Conservation (phyloP, 495 filamentous ascomycete species). For the Collariella sp. region DNA sequence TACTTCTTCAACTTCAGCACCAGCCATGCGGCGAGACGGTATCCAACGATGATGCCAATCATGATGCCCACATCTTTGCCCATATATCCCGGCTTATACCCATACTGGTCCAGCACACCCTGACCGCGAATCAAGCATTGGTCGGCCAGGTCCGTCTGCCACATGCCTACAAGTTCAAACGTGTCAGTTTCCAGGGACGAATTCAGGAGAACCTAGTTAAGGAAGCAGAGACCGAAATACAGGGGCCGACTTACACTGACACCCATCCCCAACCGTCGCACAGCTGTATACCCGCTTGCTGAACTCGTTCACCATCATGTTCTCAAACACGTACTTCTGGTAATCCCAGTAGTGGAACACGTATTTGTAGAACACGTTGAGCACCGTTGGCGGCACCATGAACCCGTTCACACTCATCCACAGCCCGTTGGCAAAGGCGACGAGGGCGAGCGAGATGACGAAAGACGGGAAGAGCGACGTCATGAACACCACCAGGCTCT, state of each 20-base stretch:
- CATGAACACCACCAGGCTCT: constrained; percentile 69
- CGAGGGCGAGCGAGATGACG: constrained; percentile 63
- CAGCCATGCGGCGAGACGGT: constrained; percentile 50
- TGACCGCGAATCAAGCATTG: constrained; percentile 61
- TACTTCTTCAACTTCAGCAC: constrained; percentile 30
- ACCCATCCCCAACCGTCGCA: constrained; percentile 28
- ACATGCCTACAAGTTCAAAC: constrained; percentile 41
- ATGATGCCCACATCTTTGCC: constrained; percentile 70
- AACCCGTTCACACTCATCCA: constrained; percentile 84
- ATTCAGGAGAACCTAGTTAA: background rate
- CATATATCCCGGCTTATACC: constrained; percentile 52
- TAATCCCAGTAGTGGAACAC: constrained; percentile 81
- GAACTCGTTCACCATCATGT: constrained; percentile 89
- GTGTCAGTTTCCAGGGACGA: background rate
- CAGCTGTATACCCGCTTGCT: constrained; percentile 52
- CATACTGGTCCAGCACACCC: constrained; percentile 58
- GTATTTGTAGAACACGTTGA: constrained; percentile 80
- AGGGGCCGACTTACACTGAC: constrained; percentile 41
- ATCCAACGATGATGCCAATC: constrained; percentile 62
- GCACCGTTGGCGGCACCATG: constrained; percentile 56
- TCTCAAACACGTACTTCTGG: constrained; percentile 76
- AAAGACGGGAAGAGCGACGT: constrained; percentile 67
- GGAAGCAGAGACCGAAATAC: background rate
- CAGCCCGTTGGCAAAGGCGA: constrained; percentile 74
- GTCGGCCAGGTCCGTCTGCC: constrained; percentile 48